A percentile compares a stretch with the other conserved stretches of the same genome.
Evolutionary conservation across 495 filamentous ascomycete genomes (phyloP).

Genomic region (Aspergillus kassunensis): DNA sequence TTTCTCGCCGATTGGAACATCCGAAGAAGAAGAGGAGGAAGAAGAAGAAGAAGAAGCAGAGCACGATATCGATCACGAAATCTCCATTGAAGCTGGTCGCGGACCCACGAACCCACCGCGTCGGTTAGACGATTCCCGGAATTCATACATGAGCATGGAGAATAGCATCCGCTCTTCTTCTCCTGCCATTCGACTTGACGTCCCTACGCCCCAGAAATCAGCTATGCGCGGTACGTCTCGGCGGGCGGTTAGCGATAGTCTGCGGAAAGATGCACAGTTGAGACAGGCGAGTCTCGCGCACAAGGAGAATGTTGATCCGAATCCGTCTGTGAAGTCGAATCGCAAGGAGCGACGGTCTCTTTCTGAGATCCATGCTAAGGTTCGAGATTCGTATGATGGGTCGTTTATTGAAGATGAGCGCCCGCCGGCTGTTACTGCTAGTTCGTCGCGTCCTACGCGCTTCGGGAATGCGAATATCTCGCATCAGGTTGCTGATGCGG

Average conservation of each 20-base stretch:
- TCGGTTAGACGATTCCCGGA: conserved; percentile 40
- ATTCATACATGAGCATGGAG: conserved; percentile 44
- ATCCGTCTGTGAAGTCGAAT: conserved; percentile 26
- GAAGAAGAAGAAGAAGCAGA: conserved; percentile 39
- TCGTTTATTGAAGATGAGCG: conserved; percentile 50
- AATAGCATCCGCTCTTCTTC: conserved; percentile 47
- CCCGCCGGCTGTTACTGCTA: conserved; percentile 44
- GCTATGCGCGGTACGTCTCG: conserved; percentile 23
- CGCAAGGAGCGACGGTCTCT: conserved; percentile 41
- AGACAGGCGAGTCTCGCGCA: conserved; percentile 42
- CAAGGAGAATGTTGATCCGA: conserved; percentile 43
- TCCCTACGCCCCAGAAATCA: conserved; percentile 43
- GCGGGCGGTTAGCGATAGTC: conserved; percentile 36
- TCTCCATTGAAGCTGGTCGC: conserved; percentile 46
- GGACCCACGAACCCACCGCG: conserved; percentile 33
- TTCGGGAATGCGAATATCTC: conserved; percentile 48
- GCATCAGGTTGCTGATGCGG: conserved; percentile 41
- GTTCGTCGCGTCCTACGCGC: conserved; percentile 47
- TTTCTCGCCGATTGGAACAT: conserved; percentile 45
- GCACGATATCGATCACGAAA: conserved; percentile 27
- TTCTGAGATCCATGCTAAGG: conserved; percentile 53
- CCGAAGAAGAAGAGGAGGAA: conserved; percentile 41
- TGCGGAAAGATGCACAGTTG: conserved; percentile 44
- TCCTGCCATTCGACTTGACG: conserved; percentile 43
- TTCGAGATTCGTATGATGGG: conserved; percentile 52